Evolutionary conservation across 2,329 filamentous ascomycete genomes (phyloP).

Genomic region (Colletotrichum chrysophilum): DNA sequence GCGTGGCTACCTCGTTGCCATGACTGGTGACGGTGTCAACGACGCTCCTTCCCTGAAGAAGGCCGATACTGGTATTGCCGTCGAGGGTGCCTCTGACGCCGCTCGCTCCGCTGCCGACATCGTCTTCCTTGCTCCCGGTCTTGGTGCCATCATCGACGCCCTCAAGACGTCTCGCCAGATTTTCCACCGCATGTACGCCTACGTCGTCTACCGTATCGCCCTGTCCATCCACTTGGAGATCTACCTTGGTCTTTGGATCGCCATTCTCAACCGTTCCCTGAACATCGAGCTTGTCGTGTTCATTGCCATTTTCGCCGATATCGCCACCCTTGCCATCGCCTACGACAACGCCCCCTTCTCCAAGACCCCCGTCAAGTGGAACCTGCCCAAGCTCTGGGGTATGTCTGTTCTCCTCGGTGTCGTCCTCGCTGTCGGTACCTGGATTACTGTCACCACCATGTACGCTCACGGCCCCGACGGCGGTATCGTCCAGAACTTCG

Average conservation of each 20-base stretch:
- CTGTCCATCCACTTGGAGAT: conserved; percentile 90
- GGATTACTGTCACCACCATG: conserved; percentile 90
- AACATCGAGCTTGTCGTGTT: conserved; percentile 91
- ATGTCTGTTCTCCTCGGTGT: conserved; percentile 86
- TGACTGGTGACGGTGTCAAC: conserved; percentile 97
- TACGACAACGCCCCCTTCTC: conserved; percentile 76
- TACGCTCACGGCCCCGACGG: conserved; percentile 70
- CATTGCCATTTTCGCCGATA: conserved; percentile 93
- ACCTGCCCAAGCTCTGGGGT: conserved; percentile 91
- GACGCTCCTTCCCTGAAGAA: conserved; percentile 92
- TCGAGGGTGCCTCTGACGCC: conserved; percentile 90
- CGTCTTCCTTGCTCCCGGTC: conserved; percentile 89
- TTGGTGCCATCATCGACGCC: conserved; percentile 91
- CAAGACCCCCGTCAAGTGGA: conserved; percentile 79
- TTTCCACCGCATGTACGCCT: conserved; percentile 96
- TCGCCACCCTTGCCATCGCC: conserved; percentile 89
- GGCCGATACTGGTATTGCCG: conserved; percentile 95
- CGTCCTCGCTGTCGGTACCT: conserved; percentile 82
- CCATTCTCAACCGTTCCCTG: conserved; percentile 81
- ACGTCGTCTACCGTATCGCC: conserved; percentile 94
- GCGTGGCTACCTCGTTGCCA: conserved; percentile 91
- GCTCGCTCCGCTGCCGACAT: conserved; percentile 92
- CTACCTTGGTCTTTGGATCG: conserved; percentile 91
- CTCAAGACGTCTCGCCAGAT: conserved; percentile 94
- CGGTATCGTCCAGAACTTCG: conserved; percentile 90